Evolutionary conservation across 257 asterid species (phyloP).

Genomic region (Nicotiana knightiana): DNA sequence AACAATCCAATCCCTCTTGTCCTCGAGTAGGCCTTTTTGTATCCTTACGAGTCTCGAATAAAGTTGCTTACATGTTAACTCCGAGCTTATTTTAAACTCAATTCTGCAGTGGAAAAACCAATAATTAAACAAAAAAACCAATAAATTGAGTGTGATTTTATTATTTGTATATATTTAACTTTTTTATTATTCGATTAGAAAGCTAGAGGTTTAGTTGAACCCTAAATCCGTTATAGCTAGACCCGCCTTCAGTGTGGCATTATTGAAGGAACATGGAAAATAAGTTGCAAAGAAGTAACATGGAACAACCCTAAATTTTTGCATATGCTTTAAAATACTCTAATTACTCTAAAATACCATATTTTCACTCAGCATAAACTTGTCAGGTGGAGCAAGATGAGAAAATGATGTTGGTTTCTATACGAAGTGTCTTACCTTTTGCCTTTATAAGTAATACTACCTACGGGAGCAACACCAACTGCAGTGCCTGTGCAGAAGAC

Average conservation of each 20-base stretch:
- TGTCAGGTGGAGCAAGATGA: neutral
- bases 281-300: too few species aligned
- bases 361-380: too few species aligned
- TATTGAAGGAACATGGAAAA: too few species aligned
- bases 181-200: too few species aligned
- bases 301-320: too few species aligned
- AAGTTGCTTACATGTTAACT: slow-evolving; percentile 31
- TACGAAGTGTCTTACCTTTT: neutral
- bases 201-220: too few species aligned
- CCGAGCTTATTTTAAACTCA: slow-evolving; percentile 34
- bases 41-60: slow-evolving; percentile 15
- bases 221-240: too few species aligned
- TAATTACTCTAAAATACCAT: slow-evolving; percentile 25
- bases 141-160: neutral
- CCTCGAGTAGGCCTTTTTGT: neutral
- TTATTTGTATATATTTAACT: neutral
- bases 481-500: neutral
- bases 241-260: too few species aligned
- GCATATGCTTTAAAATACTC: slow-evolving; percentile 16
- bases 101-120: slow-evolving; percentile 25
- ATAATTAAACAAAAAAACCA: neutral
- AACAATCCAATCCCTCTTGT: neutral
- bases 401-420: neutral
- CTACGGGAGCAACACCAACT: slow-evolving; percentile 62
- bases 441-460: slow-evolving; percentile 44